Evolutionary conservation across 768 basidiomycete species (phyloP).

Genomic region (Boletus patriciae): DNA sequence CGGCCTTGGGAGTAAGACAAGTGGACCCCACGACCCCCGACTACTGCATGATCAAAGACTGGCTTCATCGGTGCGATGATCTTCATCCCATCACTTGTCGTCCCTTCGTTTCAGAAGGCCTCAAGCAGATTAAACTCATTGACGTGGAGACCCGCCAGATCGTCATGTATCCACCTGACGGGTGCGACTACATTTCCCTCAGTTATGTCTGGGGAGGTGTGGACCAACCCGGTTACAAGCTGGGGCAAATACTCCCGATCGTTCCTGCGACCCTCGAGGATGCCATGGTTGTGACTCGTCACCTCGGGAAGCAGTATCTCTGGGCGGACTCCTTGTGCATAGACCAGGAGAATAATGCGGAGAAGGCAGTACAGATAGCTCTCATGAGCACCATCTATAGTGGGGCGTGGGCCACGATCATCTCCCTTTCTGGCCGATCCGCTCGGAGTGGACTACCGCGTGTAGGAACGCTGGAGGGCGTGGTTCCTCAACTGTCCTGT

Average conservation of each 20-base stretch:
- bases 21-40: neutral
- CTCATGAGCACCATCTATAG: conserved; percentile 20
- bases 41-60: conserved; percentile 5
- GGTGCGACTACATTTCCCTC: conserved; percentile 13
- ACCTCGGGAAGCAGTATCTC: conserved; percentile 15
- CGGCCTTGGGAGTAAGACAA: conserved; percentile 4
- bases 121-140: conserved; percentile 7
- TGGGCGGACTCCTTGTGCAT: conserved; percentile 24
- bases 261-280: conserved; percentile 21
- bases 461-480: conserved; percentile 6
- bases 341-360: conserved; percentile 4
- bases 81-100: conserved; percentile 8
- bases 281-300: conserved; percentile 13
- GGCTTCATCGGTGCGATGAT: conserved; percentile 8
- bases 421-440: conserved; percentile 6
- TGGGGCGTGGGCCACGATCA: conserved; percentile 14
- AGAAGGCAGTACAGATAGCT: conserved; percentile 12
- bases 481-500: conserved; percentile 12
- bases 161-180: conserved; percentile 1
- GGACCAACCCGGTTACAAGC: conserved; percentile 5
- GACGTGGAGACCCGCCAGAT: conserved; percentile 9
- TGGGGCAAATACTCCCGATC: conserved; percentile 8
- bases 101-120: conserved; percentile 4
- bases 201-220: conserved; percentile 22
- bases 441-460: conserved; percentile 15